Base-by-base conservation (phyloP, 2,329 filamentous ascomycete species). In the Aureobasidium vineae region DNA sequence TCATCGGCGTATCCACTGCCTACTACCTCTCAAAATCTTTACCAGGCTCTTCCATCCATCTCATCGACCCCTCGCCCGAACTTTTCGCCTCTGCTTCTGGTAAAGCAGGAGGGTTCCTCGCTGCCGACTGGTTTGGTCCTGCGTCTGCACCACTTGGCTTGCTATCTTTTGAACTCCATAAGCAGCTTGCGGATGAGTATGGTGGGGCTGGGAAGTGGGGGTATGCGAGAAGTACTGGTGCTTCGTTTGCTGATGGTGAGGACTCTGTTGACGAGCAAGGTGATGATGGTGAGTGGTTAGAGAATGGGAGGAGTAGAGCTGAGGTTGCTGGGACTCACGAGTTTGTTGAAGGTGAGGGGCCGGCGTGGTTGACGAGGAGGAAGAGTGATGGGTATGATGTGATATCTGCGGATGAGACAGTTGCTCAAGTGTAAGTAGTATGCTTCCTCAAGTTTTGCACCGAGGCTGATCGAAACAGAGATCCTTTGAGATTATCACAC, bases 71-170 rank as follows among this genome's bases (percentile, higher is more conserved):
- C 6, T 83, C 83, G 5, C 75, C 81, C 0, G 75, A 85, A 69
- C 82, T 93, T 38, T 91, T 93, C 76, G 83, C 85, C 13, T 90
- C 88, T 36, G 90, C 90, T 0, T 92, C 89, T 2, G 90, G 90
- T 1, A 87, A 85, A 70, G 89, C 90, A 0, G 91, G 84, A 21
- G 90, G 90, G 0, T 94, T 93, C 72, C 73, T 93, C 10, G 90
- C 90, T 0, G 82, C 81, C 40, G 88, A 93, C 75, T 93, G 69
- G 73, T 75, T 74, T 28, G 72, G 68, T 1, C 71, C 72, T 11
- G 69, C 70, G 5, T 49, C 40, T 79, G 77, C 77, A 36, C 40
- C 40, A 8, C 41, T 60, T 15, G 90, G 86, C 8, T 82, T 81
- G 0, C 80, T 93, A 15, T 90, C 88, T 47, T 94, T 90, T 73